Evolutionary conservation across 192 early-diverging fungal genomes (phyloP).

Genomic region (Gaertneriomyces semiglobifer): DNA sequence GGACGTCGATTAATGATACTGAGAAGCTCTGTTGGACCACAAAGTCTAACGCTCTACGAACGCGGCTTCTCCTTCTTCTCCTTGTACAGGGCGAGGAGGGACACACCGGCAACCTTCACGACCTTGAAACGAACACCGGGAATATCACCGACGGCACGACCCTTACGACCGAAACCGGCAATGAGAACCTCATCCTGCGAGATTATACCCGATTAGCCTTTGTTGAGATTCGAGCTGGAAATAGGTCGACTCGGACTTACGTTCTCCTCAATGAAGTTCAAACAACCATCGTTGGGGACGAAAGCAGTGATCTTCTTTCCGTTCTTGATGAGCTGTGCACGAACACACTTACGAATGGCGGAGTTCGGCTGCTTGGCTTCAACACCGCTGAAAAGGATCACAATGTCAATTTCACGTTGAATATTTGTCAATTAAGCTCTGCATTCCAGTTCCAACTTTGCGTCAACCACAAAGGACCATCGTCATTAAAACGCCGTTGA

Average conservation of each 20-base stretch:
- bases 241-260: conserved; percentile 4
- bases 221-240: no score
- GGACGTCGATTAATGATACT: no score
- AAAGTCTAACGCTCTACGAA: conserved; percentile 28
- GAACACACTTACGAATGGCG: conserved; percentile 99
- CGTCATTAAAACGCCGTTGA: no score
- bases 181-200: conserved; percentile 95
- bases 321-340: conserved; percentile 99
- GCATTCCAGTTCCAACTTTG: no score
- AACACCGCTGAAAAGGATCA: conserved; percentile 70
- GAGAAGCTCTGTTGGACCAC: no score
- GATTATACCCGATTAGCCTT: no score
- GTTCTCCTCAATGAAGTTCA: conserved; percentile 99
- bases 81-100: conserved; percentile 98
- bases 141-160: conserved; percentile 99
- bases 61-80: conserved; percentile 99
- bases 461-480: no score
- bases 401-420: no score
- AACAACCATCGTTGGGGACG: conserved; percentile 99
- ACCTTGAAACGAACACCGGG: conserved; percentile 99
- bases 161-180: conserved; percentile 99
- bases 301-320: conserved; percentile 99
- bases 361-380: conserved; percentile 99
- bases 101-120: conserved; percentile 99
- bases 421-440: no score